These are phyloP conservation scores for Tilletia walkeri DNA, from an alignment of 1,284 basidiomycete genomes.

Conservation along the genomic window DNA sequence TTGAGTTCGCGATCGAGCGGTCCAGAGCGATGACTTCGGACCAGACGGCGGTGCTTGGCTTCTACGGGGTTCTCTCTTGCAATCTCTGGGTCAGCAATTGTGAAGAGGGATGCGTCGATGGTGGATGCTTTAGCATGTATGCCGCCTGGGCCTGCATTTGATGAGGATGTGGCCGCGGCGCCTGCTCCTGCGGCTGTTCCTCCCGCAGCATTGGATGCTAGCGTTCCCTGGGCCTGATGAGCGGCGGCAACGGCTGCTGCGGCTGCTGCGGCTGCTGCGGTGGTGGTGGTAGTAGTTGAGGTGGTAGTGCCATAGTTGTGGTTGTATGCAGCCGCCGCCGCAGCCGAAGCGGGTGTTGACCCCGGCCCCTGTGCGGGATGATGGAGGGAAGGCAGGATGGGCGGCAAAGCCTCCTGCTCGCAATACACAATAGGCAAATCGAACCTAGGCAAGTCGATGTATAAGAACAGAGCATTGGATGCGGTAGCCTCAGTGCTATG, in stretches of 20 bases:
- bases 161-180: slow-evolving; percentile 13
- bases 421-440: slow-evolving; percentile 97
- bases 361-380: neutral
- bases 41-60: slow-evolving; percentile 89
- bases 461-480: slow-evolving; percentile 65
- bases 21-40: slow-evolving; percentile 89
- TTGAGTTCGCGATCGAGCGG: slow-evolving; percentile 94
- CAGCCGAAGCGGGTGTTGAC: slow-evolving; percentile 12
- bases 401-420: slow-evolving; percentile 55
- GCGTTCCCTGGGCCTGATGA: neutral
- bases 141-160: slow-evolving; percentile 57
- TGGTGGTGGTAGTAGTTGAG: slow-evolving; percentile 7
- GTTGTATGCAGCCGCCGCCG: neutral
- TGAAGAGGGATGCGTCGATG: slow-evolving; percentile 67
- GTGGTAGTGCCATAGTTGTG: slow-evolving; percentile 5
- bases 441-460: slow-evolving; percentile 93
- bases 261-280: slow-evolving; percentile 29
- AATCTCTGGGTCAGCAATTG: slow-evolving; percentile 87
- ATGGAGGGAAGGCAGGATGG: slow-evolving; percentile 16
- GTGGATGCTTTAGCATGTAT: slow-evolving; percentile 39
- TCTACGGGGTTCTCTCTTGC: slow-evolving; percentile 91
- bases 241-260: slow-evolving; percentile 27
- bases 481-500: slow-evolving; percentile 34
- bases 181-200: neutral
- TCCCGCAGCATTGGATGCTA: neutral